Evolutionary conservation across 1,139 yeast species (phyloP).

Genomic region (Blastobotrys buckinghamii): DNA sequence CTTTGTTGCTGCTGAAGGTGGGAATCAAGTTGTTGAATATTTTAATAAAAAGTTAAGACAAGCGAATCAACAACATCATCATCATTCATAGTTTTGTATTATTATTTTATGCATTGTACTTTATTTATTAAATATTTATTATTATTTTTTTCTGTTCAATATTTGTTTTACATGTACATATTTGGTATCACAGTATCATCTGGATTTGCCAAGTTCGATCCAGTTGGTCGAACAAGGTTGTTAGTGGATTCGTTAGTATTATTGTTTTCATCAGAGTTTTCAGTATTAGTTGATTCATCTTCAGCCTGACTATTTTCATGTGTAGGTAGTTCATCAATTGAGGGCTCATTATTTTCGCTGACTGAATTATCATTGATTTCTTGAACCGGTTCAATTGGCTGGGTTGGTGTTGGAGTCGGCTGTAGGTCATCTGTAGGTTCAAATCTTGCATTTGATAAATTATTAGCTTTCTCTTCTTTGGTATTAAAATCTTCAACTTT

Average conservation of each 20-base stretch:
- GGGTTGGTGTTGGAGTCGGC: too few species aligned
- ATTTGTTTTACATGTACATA: constrained; percentile 5
- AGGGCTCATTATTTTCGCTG: too few species aligned
- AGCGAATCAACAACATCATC: background rate
- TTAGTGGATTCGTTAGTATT: too few species aligned
- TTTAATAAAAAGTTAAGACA: constrained; percentile 42
- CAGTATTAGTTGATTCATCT: background rate
- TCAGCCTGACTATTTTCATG: too few species aligned
- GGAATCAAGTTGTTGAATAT: constrained; percentile 77
- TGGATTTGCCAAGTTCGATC: constrained; percentile 11
- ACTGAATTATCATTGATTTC: too few species aligned
- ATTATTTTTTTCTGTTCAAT: background rate
- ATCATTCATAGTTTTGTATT: background rate
- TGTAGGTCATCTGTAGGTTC: too few species aligned
- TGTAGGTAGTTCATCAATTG: too few species aligned
- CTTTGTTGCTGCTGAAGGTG: constrained; percentile 87
- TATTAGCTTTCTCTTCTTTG: too few species aligned
- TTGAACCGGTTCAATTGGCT: too few species aligned
- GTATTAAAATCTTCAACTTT: too few species aligned
- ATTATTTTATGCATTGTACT: background rate
- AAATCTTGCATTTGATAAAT: too few species aligned
- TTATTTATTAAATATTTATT: background rate
- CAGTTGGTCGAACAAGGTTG: constrained; percentile 9
- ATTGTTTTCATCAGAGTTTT: too few species aligned
- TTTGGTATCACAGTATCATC: constrained; percentile 10